These are phyloP conservation scores for Aspergillus quadricinctus DNA, from an alignment of 2,329 filamentous ascomycete species.

Conservation along the genomic window DNA sequence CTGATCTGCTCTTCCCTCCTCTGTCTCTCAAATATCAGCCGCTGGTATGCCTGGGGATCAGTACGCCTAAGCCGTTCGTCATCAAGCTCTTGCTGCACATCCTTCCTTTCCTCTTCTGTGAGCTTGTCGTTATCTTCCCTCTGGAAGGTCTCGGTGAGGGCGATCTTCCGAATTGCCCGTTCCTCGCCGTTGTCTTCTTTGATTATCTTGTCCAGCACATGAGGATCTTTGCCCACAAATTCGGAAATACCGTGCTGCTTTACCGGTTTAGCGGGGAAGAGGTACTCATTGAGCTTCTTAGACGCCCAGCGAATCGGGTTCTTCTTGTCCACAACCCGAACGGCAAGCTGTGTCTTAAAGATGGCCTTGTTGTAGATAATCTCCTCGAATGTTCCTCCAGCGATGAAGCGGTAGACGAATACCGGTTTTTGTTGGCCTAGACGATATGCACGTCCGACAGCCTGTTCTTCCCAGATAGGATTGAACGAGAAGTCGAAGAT, in stretches of 20 bases:
- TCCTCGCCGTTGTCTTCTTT: constrained; percentile 14
- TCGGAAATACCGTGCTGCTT: constrained; percentile 49
- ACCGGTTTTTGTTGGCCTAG: constrained; percentile 77
- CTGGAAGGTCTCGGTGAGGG: constrained; percentile 68
- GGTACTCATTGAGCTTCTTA: constrained; percentile 50
- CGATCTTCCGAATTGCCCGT: constrained; percentile 44
- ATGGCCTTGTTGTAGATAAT: constrained; percentile 67
- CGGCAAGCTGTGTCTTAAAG: constrained; percentile 78
- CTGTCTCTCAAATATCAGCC: constrained; percentile 18
- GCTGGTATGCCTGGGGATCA: constrained; percentile 32
- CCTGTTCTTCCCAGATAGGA: constrained; percentile 77
- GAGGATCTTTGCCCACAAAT: constrained; percentile 56
- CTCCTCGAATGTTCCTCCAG: constrained; percentile 75
- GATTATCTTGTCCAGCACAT: constrained; percentile 56
- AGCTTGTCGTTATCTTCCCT: constrained; percentile 62
- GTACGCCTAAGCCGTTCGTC: constrained; percentile 38
- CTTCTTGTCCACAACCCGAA: constrained; percentile 77
- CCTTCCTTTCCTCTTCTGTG: constrained; percentile 56
- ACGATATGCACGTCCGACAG: constrained; percentile 79
- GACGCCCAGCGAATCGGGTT: constrained; percentile 65
- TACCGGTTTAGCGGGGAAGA: constrained; percentile 56
- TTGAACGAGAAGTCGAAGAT: constrained; percentile 83
- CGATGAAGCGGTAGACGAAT: constrained; percentile 76
- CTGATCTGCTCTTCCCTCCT: neutral
- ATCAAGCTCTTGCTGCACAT: constrained; percentile 47